Base-by-base conservation (phyloP, 805 yeast species). In the Candida rishiriensis region DNA sequence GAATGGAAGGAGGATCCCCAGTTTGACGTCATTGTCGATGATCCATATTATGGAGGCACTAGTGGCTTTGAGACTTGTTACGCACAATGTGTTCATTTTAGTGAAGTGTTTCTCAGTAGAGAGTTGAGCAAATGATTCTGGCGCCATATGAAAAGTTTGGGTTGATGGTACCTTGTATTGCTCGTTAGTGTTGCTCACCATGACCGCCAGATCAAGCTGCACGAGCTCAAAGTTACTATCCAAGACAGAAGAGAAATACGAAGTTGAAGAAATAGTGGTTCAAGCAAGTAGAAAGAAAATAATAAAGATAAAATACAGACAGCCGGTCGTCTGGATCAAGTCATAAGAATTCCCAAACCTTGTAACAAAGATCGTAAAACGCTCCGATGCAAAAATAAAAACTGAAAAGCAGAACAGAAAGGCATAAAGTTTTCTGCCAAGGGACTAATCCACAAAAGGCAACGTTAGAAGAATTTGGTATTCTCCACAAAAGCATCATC, bases 11-110 rank as follows among this genome's bases (percentile, higher is more conserved):
- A 78, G 1, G 79, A 78, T 54, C 50, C 63, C 1, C 62, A 66
- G 34, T 77, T 73, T 47, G 70, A 70, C 15, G 70, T 64, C 31
- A 78, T 86, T 30, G 90, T 90, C 6, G 86, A 79, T 43, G 98
- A 90, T 62, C 98, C 98, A 1, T 90, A 91, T 63, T 91, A 90
- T 58, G 97, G 97, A 5, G 96, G 95, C 0, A 68, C 66, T 16
- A 74, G 78, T 51, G 96, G 97, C 2, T 90, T 90, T 60, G 93
- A 88, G 62, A 73, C 69, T 44, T 88, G 86, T 63, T 90, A 81
- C 60, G 60, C 74, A 44, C 98, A 90, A 59, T 72, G 89, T 40
- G 59, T 68, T 10, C 89, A 85, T 54, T 91, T 91, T 60, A 78
- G 87, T 45, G 78, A 83, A 51, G 81, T 79, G 48, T 85, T 90